Evolutionary conservation across 2,329 filamentous ascomycete genomes (phyloP).

Genomic region (Neopestalotiopsis sp.): DNA sequence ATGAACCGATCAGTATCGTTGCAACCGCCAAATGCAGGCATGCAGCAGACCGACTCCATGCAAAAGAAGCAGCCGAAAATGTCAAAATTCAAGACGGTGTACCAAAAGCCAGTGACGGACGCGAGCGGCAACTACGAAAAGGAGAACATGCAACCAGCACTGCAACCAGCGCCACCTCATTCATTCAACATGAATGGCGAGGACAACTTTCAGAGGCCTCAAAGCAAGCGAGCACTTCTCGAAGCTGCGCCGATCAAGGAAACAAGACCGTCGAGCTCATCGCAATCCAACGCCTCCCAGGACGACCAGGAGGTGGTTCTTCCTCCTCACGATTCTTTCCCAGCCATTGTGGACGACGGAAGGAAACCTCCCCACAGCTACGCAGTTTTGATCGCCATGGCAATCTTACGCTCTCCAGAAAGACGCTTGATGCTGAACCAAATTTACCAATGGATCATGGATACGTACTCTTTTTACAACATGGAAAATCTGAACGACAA

Average conservation of each 20-base stretch:
- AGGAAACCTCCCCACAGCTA: slow-evolving; percentile 92
- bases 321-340: slow-evolving; percentile 80
- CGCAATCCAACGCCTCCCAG: slow-evolving; percentile 55
- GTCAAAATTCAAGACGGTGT: slow-evolving; percentile 63
- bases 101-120: slow-evolving; percentile 58
- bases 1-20: slow-evolving; percentile 73
- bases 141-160: slow-evolving; percentile 60
- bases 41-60: slow-evolving; percentile 68
- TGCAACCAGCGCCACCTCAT: slow-evolving; percentile 54
- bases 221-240: slow-evolving; percentile 67
- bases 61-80: slow-evolving; percentile 68
- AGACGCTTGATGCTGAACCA: slow-evolving; percentile 87
- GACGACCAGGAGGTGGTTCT: slow-evolving; percentile 50
- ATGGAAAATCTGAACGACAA: slow-evolving; percentile 59
- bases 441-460: slow-evolving; percentile 99
- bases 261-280: slow-evolving; percentile 69
- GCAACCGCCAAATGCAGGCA: slow-evolving; percentile 64
- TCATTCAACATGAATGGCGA: slow-evolving; percentile 57
- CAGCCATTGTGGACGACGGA: slow-evolving; percentile 82
- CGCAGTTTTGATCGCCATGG: slow-evolving; percentile 94
- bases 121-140: slow-evolving; percentile 51
- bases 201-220: slow-evolving; percentile 57
- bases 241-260: slow-evolving; percentile 79
- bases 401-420: slow-evolving; percentile 84
- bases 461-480: slow-evolving; percentile 88